A percentile compares a stretch with the other conserved stretches of the same genome.
Conservation (phyloP, 2,329 filamentous ascomycete species). For the Chaetomiaceae sp. region DNA sequence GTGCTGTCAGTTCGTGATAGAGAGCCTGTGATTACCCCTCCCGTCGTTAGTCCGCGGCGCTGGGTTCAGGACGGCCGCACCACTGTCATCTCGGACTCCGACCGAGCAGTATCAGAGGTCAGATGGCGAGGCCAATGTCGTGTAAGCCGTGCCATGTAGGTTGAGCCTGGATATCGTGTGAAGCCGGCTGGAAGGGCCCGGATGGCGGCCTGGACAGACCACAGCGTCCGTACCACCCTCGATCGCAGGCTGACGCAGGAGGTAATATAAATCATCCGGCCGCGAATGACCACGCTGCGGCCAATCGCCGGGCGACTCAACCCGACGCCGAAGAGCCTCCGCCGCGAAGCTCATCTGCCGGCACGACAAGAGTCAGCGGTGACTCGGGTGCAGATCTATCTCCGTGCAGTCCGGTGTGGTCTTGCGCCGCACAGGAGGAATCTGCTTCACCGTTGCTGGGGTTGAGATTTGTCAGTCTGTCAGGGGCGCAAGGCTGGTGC, state of each 20-base stretch:
- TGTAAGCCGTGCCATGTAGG: background rate
- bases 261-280: background rate
- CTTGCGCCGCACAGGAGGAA: background rate
- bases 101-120: background rate
- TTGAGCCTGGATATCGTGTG: background rate
- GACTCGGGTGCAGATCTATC: conserved; percentile 1
- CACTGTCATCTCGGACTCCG: background rate
- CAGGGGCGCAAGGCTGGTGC: too few relatives aligned
- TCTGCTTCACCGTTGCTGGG: background rate
- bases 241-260: background rate
- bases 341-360: background rate
- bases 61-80: conserved; percentile 10
- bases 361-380: background rate
- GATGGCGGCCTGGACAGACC: background rate
- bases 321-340: background rate
- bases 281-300: background rate
- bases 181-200: background rate
- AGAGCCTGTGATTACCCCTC: background rate
- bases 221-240: conserved; percentile 1
- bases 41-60: conserved; percentile 5
- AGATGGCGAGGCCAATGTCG: background rate
- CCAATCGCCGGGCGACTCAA: background rate
- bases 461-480: background rate
- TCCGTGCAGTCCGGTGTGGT: background rate
- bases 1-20: conserved; percentile 1